Evolutionary conservation across 257 asterid species (phyloP), one percentile per base, ranked within the genome.

Genomic region (Misopates orontium): DNA sequence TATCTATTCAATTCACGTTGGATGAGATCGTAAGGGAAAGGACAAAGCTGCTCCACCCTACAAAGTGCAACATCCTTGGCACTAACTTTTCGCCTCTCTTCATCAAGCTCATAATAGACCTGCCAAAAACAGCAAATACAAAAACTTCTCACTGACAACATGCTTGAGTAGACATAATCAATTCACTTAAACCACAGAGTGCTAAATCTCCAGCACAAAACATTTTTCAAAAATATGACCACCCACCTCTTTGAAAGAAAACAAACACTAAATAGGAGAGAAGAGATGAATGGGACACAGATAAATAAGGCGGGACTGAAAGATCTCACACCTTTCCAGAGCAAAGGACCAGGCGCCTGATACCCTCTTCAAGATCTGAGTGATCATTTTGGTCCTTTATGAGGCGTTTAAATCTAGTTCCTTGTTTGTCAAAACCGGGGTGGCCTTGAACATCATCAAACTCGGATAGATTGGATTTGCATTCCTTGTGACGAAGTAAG

Each of bases 391-490:
- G 96, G 81, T 92, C 98, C 74, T 89, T 92, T 54, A 92, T 89
- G 8, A 89, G 90, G 48, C 97, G 98, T 77, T 92, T 92, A 77
- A 92, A 92, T 73, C 98, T 80, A 73, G 98, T 92, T 47, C 98
- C 98, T 83, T 89, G 98, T 77, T 92, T 92, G 81, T 92, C 98
- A 68, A 87, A 92, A 65, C 98, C 97, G 41, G 96, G 91, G 76
- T 92, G 98, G n/a, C 98, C 97, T 76, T 83, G 84, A 67, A 87
- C 96, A 66, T 92, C 96, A 66, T 92, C 98, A 66, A 92, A 92
- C 91, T 92, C 97, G 0, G 96, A 85, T 52, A 89, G 78, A 67
- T 89, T 87, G 57, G 97, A 92, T 74, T 85, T 89, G 85, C 97
- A 89, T 58, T 92, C 98, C 84, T 87, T 92, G 79, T 89, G 95